phyloP scores from a whole-genome alignment of 768 basidiomycete genomes.

The Tremella fuciformis region DNA sequence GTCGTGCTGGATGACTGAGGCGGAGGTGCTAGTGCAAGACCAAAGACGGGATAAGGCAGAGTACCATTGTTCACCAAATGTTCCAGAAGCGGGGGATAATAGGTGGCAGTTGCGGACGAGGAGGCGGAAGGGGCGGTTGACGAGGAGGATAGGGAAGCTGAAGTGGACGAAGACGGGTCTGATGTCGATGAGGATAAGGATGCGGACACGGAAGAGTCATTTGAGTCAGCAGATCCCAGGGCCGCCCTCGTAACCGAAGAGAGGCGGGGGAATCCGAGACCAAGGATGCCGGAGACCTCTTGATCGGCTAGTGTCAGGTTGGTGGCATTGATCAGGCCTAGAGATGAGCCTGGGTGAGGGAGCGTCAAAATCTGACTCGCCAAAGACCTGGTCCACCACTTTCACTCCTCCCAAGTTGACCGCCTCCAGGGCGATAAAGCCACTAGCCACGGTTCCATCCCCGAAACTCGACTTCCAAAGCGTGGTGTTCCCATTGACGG shows the following conservation, averaged over 20 bases:
- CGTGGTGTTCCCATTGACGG: slow-evolving; percentile 24
- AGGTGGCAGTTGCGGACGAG: slow-evolving; percentile 17
- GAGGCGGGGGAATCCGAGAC: slow-evolving; percentile 42
- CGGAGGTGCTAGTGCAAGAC: slow-evolving; percentile 31
- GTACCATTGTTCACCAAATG: slow-evolving; percentile 16
- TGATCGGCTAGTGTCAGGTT: slow-evolving; percentile 35
- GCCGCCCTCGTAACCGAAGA: slow-evolving; percentile 17
- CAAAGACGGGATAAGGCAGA: slow-evolving; percentile 41
- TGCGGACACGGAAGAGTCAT: slow-evolving; percentile 16
- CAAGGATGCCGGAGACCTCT: slow-evolving; percentile 39
- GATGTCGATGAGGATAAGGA: slow-evolving; percentile 12
- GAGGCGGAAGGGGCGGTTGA: slow-evolving; percentile 8
- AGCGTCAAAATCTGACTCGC: slow-evolving; percentile 11
- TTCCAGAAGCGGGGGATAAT: slow-evolving; percentile 41
- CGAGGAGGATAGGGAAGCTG: slow-evolving; percentile 19
- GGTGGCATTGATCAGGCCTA: slow-evolving; percentile 40
- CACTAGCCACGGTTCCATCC: slow-evolving; percentile 31
- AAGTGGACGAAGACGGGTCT: neutral
- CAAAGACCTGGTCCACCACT: slow-evolving; percentile 22
- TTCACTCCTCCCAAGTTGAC: slow-evolving; percentile 20
- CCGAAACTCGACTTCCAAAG: slow-evolving; percentile 33
- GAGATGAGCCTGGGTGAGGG: neutral
- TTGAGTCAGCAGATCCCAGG: neutral
- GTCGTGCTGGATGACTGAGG: slow-evolving; percentile 14
- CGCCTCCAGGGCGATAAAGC: slow-evolving; percentile 28